Conservation (phyloP, 2,329 filamentous ascomycete species). For the Fusarium drepaniforme region DNA sequence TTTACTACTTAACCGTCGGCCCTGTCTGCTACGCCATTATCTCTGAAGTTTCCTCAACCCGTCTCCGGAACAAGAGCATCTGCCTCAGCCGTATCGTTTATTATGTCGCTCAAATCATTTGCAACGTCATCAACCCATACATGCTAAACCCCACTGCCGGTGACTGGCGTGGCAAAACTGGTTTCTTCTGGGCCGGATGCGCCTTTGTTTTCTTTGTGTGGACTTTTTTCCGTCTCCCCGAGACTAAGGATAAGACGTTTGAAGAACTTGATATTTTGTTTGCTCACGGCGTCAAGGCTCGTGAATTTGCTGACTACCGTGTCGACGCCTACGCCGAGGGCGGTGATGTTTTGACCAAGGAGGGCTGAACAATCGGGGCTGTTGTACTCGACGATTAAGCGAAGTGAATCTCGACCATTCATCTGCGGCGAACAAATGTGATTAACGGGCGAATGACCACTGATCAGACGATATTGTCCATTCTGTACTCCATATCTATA, state of each 20-base stretch:
- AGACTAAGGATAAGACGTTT: conserved; percentile 58
- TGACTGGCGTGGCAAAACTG: conserved; percentile 45
- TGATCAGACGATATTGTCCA: background rate
- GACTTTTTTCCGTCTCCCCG: conserved; percentile 63
- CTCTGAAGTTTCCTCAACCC: conserved; percentile 52
- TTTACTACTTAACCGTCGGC: conserved; percentile 55
- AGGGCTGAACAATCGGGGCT: background rate
- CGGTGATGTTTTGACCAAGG: conserved; percentile 11
- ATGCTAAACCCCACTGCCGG: conserved; percentile 46
- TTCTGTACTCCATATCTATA: background rate
- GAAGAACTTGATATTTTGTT: conserved; percentile 68
- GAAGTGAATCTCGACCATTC: background rate
- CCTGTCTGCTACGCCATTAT: conserved; percentile 57
- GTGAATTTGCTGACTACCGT: conserved; percentile 52
- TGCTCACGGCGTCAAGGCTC: conserved; percentile 53
- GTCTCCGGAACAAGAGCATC: conserved; percentile 54
- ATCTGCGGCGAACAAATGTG: background rate
- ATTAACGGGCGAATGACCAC: background rate
- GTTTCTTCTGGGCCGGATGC: conserved; percentile 59
- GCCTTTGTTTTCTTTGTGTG: conserved; percentile 53
- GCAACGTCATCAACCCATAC: conserved; percentile 43
- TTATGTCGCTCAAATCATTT: conserved; percentile 39
- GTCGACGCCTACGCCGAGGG: conserved; percentile 45
- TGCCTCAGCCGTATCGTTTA: conserved; percentile 50
- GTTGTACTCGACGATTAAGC: background rate